These are phyloP conservation scores for Globisporangium radiosum DNA, from an alignment of 352 stramenopile species.

Conservation along the genomic window DNA sequence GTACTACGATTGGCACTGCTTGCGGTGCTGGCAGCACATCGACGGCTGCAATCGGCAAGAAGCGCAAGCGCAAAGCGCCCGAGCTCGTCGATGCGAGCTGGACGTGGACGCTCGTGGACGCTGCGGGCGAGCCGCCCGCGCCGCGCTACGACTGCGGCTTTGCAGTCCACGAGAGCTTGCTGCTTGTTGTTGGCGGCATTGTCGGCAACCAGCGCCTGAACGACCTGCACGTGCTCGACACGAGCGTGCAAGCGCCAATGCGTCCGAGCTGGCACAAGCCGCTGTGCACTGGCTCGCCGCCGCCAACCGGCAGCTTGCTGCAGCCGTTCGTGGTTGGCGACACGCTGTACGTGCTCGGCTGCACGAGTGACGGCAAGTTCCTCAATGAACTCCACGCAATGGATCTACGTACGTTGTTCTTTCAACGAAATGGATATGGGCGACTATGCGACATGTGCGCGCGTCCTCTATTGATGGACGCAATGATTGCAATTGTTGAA, in stretches of 20 bases:
- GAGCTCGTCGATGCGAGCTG: conserved; percentile 24
- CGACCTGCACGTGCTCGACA: conserved; percentile 41
- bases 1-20: no score
- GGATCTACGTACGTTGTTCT: conserved; percentile 34
- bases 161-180: conserved; percentile 24
- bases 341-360: conserved; percentile 45
- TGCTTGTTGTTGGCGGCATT: conserved; percentile 59
- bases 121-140: conserved; percentile 20
- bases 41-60: conserved; percentile 7
- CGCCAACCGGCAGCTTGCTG: conserved; percentile 34
- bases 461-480: background rate
- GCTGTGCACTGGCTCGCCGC: conserved; percentile 24
- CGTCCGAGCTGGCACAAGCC: conserved; percentile 25
- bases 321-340: conserved; percentile 47
- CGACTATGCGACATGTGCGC: background rate
- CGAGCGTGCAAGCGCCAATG: conserved; percentile 13
- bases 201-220: conserved; percentile 50
- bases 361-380: conserved; percentile 54
- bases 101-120: conserved; percentile 27
- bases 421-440: no score
- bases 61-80: conserved; percentile 26
- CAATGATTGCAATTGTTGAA: background rate
- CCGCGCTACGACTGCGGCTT: conserved; percentile 54
- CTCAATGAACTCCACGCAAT: conserved; percentile 45
- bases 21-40: background rate